Evolutionary conservation across 208 protist genomes (phyloP).

Genomic region (Acanthamoeba royreba): DNA sequence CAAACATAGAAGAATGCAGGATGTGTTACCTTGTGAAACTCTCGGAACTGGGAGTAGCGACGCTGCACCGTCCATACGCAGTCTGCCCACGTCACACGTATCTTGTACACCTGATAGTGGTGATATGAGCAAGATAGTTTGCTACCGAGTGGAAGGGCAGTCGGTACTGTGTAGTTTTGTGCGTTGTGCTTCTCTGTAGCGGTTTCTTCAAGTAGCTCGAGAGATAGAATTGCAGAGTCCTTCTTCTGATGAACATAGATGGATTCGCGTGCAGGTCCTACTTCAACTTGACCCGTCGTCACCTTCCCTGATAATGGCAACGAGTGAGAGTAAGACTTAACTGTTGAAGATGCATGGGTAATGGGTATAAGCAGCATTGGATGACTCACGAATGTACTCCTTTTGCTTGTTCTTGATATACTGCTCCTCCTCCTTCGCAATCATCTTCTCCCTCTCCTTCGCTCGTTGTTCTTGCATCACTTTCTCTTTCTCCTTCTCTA

Average conservation of each 20-base stretch:
- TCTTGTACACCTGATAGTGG: background rate
- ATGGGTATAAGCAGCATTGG: no score
- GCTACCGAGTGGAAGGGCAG: no score
- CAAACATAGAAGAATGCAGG: background rate
- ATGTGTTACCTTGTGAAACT: background rate
- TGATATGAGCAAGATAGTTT: no score
- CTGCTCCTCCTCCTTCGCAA: background rate
- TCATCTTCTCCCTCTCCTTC: background rate
- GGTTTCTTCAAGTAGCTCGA: background rate
- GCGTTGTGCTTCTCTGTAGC: background rate
- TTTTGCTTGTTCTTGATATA: background rate
- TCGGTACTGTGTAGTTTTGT: slow-evolving; percentile 5
- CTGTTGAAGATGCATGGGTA: no score
- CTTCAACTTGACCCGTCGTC: background rate
- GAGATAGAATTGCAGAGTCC: background rate
- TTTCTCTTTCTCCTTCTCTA: background rate
- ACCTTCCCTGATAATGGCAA: no score
- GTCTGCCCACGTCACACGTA: background rate
- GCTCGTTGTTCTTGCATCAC: background rate
- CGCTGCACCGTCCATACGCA: background rate
- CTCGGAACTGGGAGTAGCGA: background rate
- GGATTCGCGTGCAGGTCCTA: background rate
- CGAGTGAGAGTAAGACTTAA: no score
- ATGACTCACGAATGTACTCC: background rate
- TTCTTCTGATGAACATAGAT: background rate